Base-by-base conservation (phyloP, 2,329 filamentous ascomycete species). In the Calycina herbarum region DNA sequence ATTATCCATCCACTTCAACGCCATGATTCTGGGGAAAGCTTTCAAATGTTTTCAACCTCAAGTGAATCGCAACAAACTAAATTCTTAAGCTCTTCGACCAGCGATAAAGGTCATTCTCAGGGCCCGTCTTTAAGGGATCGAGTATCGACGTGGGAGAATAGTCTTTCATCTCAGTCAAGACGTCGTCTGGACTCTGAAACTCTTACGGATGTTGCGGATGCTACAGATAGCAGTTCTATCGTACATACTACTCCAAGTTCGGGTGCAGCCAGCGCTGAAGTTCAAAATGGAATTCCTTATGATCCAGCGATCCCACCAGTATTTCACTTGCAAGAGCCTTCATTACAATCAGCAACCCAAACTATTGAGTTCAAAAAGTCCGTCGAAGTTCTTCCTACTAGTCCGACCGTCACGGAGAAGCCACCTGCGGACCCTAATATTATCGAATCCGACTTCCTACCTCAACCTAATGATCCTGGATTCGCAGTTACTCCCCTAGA, bases 11-110 rank as follows among this genome's bases (percentile, higher is more conserved):
- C 59, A 45, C 66, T 69, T 20, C 79, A 75, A n/a, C 79, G 86
- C 3, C 82, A 86, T 57, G 82, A 87, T 72, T 88, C 86, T 0
- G 81, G 83, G 7, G 86, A 87, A 58, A 87, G 85, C 69, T 85
- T 86, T 63, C 78, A 86, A 61, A 82, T 88, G 74, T 88, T 88
- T 69, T 86, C 84, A 17, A 80, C 85, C 3, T 87, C 86, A 0
- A 82, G 82, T 65, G 79, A 82, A 20, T 79, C 79, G 15, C 77
- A 78, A 59, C 69, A 77, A n/a, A 77, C 78, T 0, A 76, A 76
- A 2, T 72, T 80, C 13, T 74, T 78, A 3, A 74, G 71, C 35
- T 80, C 80, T 0, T 79, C 79, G 5, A 72, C 67, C 29, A 74
- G 73, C 8, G 74, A 75, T 40, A 63, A 66, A 33, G 65, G 66